Percentiles rank a stretch among this genome's conserved stretches.
Evolutionary conservation across 2,329 filamentous ascomycete species (phyloP).

Genomic region (Calonectria multiphialidica): DNA sequence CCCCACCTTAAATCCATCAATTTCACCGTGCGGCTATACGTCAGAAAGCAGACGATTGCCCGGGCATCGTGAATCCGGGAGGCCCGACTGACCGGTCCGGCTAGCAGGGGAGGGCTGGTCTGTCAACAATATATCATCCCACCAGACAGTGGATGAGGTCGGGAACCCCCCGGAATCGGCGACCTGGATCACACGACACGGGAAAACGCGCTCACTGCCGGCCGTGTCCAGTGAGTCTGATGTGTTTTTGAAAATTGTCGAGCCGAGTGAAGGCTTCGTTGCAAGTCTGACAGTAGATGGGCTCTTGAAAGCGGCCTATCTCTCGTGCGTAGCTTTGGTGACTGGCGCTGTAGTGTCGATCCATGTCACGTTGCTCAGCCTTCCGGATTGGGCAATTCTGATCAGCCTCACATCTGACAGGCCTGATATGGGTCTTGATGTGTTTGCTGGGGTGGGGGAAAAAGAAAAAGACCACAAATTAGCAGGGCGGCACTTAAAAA

Average conservation of each 20-base stretch:
- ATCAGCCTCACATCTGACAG: conserved; percentile 37
- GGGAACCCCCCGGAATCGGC: neutral
- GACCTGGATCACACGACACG: neutral
- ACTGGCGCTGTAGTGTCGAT: conserved; percentile 37
- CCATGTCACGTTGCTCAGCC: conserved; percentile 41
- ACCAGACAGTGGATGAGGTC: neutral
- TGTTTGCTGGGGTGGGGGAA: conserved; percentile 34
- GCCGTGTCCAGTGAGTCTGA: too few species aligned
- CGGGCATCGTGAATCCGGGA: conserved; percentile 13
- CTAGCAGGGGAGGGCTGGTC: neutral
- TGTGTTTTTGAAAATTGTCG: conserved; percentile 38
- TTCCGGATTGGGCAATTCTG: conserved; percentile 15
- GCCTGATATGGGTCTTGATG: conserved; percentile 35
- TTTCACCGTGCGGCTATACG: conserved; percentile 1
- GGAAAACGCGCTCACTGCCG: conserved; percentile 2
- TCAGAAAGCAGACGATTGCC: neutral
- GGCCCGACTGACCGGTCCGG: neutral
- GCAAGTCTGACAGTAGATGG: conserved; percentile 23
- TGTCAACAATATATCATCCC: neutral
- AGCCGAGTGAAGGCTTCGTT: conserved; percentile 23
- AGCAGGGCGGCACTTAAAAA: conserved; percentile 8
- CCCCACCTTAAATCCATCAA: neutral
- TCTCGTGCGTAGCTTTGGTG: conserved; percentile 29
- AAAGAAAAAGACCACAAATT: neutral
- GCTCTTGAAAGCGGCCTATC: conserved; percentile 13